phyloP scores from a whole-genome alignment of 2,329 filamentous ascomycete genomes.

The Neoscytalidium dimidiatum region DNA sequence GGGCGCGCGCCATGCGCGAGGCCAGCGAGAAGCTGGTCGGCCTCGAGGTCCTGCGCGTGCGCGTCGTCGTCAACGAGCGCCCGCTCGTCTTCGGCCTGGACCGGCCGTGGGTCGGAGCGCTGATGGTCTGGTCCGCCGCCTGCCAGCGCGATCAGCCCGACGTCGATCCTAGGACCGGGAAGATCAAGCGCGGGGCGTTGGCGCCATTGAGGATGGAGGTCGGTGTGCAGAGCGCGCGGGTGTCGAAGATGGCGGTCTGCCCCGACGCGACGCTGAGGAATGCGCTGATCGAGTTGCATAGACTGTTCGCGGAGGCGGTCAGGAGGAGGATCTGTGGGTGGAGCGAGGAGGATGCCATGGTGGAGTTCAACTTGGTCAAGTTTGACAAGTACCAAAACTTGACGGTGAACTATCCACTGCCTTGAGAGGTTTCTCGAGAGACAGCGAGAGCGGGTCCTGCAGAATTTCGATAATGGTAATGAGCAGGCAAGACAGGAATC shows the following conservation, averaged over 20 bases:
- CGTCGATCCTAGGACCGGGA: background rate
- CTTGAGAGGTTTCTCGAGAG: background rate
- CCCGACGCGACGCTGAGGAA: conserved; percentile 23
- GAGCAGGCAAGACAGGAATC: too few species aligned
- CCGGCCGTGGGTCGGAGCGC: background rate
- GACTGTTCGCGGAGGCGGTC: conserved; percentile 32
- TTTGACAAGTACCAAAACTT: background rate
- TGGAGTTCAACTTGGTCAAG: conserved; percentile 23
- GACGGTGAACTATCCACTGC: background rate
- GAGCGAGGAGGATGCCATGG: conserved; percentile 32
- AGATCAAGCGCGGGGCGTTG: background rate
- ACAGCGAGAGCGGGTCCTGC: too few species aligned
- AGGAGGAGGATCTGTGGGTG: conserved; percentile 28
- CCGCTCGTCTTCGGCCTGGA: conserved; percentile 23
- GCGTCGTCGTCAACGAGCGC: conserved; percentile 24
- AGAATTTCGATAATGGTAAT: too few species aligned
- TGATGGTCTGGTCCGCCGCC: background rate
- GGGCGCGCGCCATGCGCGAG: background rate
- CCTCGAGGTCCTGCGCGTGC: conserved; percentile 25
- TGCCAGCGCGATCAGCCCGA: background rate
- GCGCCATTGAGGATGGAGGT: background rate
- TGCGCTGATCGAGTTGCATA: conserved; percentile 27
- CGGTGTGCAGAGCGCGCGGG: background rate
- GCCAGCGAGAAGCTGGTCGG: background rate
- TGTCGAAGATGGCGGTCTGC: background rate